Base-by-base conservation (phyloP, 129 eudicot genomes). In the Rutidosis leptorrhynchoides region DNA sequence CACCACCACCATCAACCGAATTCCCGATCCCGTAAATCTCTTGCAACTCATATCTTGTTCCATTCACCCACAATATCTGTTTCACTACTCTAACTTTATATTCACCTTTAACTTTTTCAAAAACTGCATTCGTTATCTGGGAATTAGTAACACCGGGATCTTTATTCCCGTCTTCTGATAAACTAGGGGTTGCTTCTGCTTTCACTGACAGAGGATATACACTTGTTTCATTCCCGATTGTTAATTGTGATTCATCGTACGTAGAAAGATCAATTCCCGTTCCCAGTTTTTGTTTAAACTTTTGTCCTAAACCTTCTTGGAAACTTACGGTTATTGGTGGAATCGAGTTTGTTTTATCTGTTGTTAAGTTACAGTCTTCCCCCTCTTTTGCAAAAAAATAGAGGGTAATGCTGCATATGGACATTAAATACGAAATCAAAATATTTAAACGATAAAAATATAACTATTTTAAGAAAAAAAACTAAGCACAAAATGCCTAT, bases 11-110 rank as follows among this genome's bases (percentile, higher is more conserved):
- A 59, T 89, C 95, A 16, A 75, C 90, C 6, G 97, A 82, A 76
- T 94, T 89, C 66, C 99, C 97, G 30, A 94, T 89, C 67, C 99
- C 99, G 27, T 80, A 94, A 51, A 94, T 89, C 83, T 94, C 99
- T 65, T 87, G 99, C 33, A 94, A 74, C 70, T 94, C 99, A 73
- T 86, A 94, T 69, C 99, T 70, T 80, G 60, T 77, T 15, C 88
- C 93, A 65, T 80, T 84, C 19, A 94, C 95, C 93, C 93, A 84
- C 58, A 94, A 69, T 59, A 94, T 86, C 67, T 94, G 97, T 70
- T 89, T 94, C 77, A 84, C 83, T 77, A 84, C 99, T 65, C 80
- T 86, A 46, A 86, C 84, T 11, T 79, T 72, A 48, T 72, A 86
- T 72, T 86, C 93, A 16, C 88, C 99, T 71, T 81, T 89, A 42